Evolutionary conservation across 1,284 basidiomycete genomes (phyloP).

Genomic region (Sphaerobolus stellatus): DNA sequence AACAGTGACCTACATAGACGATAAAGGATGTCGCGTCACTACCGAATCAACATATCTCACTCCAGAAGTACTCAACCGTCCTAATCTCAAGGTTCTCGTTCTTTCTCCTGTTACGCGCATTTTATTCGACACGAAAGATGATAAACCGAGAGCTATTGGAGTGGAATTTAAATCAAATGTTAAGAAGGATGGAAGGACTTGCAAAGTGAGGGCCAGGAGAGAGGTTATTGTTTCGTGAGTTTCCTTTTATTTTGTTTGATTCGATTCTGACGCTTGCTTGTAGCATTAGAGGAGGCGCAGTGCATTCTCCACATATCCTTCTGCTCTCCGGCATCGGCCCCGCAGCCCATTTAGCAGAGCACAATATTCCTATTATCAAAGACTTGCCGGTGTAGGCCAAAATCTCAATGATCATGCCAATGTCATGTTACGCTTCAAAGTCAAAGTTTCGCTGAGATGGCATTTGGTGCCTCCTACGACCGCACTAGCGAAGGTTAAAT

Average conservation of each 20-base stretch:
- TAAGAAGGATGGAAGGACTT: slow-evolving; percentile 28
- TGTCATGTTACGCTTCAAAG: slow-evolving; percentile 28
- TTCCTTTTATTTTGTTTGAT: neutral
- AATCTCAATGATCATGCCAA: slow-evolving; percentile 58
- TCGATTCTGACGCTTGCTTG: neutral
- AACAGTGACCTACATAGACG: slow-evolving; percentile 62
- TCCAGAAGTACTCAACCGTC: slow-evolving; percentile 54
- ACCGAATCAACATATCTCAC: slow-evolving; percentile 67
- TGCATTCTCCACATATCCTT: slow-evolving; percentile 70
- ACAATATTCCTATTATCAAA: slow-evolving; percentile 49
- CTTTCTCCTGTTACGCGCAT: slow-evolving; percentile 54
- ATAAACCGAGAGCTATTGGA: slow-evolving; percentile 47
- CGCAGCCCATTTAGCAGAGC: slow-evolving; percentile 46
- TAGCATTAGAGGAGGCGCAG: slow-evolving; percentile 53
- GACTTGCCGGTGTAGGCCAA: slow-evolving; percentile 61
- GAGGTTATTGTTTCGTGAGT: slow-evolving; percentile 65
- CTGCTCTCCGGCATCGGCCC: slow-evolving; percentile 71
- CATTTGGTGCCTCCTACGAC: slow-evolving; percentile 31
- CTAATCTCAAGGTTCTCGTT: slow-evolving; percentile 59
- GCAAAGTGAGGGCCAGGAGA: slow-evolving; percentile 47
- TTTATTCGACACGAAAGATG: slow-evolving; percentile 31
- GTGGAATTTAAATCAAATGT: slow-evolving; percentile 49
- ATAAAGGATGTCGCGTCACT: slow-evolving; percentile 51
- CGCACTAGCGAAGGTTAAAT: slow-evolving; percentile 29
- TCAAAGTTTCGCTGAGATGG: slow-evolving; percentile 34